Conservation (phyloP, 306 rosid genomes). For the Cucurbita ficifolia region DNA sequence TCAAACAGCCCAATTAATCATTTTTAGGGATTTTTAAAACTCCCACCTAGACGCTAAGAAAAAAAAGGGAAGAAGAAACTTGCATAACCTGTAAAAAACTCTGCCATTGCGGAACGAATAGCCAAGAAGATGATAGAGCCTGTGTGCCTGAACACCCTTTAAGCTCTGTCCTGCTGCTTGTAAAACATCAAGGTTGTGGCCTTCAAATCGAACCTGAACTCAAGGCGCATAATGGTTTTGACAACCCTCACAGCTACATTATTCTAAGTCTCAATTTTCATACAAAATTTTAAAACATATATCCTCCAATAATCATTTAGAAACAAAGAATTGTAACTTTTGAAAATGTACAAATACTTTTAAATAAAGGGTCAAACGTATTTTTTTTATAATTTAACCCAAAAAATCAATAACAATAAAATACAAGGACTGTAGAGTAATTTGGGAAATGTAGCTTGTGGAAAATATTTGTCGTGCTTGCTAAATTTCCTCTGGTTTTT, state of each 20-base stretch:
- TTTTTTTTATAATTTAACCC: background rate
- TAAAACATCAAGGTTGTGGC: constrained; percentile 15
- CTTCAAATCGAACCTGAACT: background rate
- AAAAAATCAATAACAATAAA: no score
- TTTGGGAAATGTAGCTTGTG: background rate
- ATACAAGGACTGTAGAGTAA: background rate
- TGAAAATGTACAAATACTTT: background rate
- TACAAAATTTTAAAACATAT: no score
- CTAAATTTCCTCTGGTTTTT: background rate
- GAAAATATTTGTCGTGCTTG: background rate
- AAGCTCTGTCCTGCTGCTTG: constrained; percentile 63
- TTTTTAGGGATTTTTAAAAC: background rate
- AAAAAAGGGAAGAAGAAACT: background rate
- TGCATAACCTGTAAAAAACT: constrained; percentile 43
- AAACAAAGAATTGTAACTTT: background rate
- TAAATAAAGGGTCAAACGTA: background rate
- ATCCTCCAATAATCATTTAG: background rate
- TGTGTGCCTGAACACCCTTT: constrained; percentile 53
- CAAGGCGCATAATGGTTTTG: background rate
- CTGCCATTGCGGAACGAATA: constrained; percentile 56
- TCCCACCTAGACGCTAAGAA: background rate
- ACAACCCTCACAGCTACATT: no score
- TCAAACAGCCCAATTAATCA: background rate
- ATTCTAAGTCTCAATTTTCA: background rate
- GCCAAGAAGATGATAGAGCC: constrained; percentile 67